A percentile compares a stretch with the other conserved stretches of the same genome.
Evolutionary conservation across 2,329 filamentous ascomycete species (phyloP).

Genomic region (Cytospora chrysosperma): DNA sequence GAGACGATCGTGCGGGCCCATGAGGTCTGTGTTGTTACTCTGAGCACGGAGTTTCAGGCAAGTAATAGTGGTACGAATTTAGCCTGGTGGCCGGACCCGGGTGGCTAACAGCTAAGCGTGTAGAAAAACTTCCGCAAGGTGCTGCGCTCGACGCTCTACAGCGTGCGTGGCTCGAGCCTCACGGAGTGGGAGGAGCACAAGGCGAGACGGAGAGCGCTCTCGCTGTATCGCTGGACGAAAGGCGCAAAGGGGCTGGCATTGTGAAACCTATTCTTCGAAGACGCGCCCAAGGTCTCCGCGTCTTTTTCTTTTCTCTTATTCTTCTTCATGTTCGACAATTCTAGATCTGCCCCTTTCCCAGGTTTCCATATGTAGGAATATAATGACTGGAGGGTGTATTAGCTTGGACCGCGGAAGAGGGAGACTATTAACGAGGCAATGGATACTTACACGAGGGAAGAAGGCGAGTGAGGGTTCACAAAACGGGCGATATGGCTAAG

Average conservation of each 20-base stretch:
- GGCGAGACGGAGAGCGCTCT: conserved; percentile 49
- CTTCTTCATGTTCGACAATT: too few species aligned
- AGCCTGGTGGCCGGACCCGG: neutral
- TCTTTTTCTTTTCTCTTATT: too few species aligned
- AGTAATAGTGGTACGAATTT: neutral
- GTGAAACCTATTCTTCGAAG: too few species aligned
- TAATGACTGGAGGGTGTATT: too few species aligned
- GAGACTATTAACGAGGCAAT: too few species aligned
- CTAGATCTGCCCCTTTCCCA: too few species aligned
- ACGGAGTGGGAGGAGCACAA: conserved; percentile 43
- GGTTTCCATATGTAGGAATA: too few species aligned
- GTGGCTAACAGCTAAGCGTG: neutral
- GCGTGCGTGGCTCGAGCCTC: conserved; percentile 42
- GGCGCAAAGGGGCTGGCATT: conserved; percentile 37
- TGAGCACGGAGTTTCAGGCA: conserved; percentile 51
- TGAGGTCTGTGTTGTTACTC: conserved; percentile 50
- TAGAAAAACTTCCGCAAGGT: conserved; percentile 56
- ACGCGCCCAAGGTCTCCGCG: too few species aligned
- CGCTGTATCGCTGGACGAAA: conserved; percentile 51
- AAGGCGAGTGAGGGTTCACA: too few species aligned
- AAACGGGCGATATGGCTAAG: too few species aligned
- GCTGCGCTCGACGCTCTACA: conserved; percentile 47
- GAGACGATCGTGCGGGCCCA: conserved; percentile 51
- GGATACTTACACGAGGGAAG: too few species aligned
- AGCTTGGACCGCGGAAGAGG: too few species aligned